These are phyloP conservation scores for Endotrypanum monterogeii DNA, from an alignment of 208 protist genomes.

Conservation along the genomic window DNA sequence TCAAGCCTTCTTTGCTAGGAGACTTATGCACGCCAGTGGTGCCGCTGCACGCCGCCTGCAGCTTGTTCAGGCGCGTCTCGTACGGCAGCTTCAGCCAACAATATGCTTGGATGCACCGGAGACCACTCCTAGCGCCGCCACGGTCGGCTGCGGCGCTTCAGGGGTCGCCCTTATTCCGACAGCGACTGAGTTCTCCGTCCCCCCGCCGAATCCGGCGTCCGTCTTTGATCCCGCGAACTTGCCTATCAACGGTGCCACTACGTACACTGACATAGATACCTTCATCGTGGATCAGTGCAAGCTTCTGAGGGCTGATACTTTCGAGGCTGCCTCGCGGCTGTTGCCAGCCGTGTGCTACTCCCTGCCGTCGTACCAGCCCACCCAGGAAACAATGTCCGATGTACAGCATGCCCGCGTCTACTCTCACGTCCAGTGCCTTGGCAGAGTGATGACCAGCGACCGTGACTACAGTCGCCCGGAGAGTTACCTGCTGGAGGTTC, in stretches of 20 bases:
- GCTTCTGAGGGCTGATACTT: conserved; percentile 87
- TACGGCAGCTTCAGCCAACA: neutral
- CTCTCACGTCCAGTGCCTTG: conserved; percentile 63
- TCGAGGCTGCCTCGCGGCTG: conserved; percentile 72
- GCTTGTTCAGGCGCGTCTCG: conserved; percentile 12
- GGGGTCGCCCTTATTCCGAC: conserved; percentile 55
- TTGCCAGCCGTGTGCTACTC: conserved; percentile 69
- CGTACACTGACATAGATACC: conserved; percentile 49
- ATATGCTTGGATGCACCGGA: neutral
- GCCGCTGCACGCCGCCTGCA: conserved; percentile 23
- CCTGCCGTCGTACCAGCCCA: conserved; percentile 55
- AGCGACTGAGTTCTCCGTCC: conserved; percentile 55
- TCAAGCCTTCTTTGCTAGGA: conserved; percentile 18
- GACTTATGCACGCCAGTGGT: conserved; percentile 3
- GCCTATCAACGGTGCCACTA: conserved; percentile 54
- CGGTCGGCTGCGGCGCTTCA: neutral
- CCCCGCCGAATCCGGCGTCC: conserved; percentile 58
- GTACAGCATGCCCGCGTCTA: conserved; percentile 75
- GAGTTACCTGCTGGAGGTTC: conserved; percentile 79
- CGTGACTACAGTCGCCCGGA: conserved; percentile 66
- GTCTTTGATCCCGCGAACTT: conserved; percentile 68
- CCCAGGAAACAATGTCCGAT: conserved; percentile 61
- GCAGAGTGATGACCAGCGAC: conserved; percentile 71
- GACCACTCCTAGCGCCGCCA: neutral
- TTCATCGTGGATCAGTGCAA: conserved; percentile 78